Base-by-base conservation (phyloP, 495 filamentous ascomycete genomes). In the Neurospora cerealis region DNA sequence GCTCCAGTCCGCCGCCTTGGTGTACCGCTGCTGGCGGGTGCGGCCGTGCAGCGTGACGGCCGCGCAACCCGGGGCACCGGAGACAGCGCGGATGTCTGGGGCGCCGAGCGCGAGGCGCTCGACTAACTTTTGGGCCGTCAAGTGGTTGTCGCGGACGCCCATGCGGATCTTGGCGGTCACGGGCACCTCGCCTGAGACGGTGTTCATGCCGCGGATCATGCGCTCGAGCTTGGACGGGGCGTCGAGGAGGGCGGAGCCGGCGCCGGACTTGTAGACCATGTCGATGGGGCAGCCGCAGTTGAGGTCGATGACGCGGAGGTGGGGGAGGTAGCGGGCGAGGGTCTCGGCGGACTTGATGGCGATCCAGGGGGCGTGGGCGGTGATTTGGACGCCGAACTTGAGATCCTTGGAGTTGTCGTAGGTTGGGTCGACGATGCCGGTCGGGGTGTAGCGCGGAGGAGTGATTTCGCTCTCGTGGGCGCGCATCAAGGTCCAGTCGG, bases 231-330 rank as follows among this genome's bases (percentile, higher is more conserved):
- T 97, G 37, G 88, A 87, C 48, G 87, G 91, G 46, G 89, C 85
- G 74, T 98, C 96, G 17, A 99, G 88, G 1, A 99, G 88, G n/a
- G 93, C 94, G n/a, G 95, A 97, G 4, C 96, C 96, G 28, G 93
- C 93, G 60, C 96, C 96, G 44, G 91, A 86, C 46, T 92, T 88
- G 85, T 88, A 97, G 54, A 99, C 90, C 72, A 97, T 87, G 75
- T 99, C 95, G 78, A 99, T 97, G 19, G 96, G 96, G 78, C 96
- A 99, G 39, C 96, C 96, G 77, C 95, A 97, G 83, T 99, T 99
- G 73, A 99, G 82, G 78, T 99, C 96, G 73, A 99, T 90, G 6
- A 97, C 88, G 38, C 96, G 91, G 11, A 98, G 86, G 77, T 93
- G 85, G 4, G 96, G 95, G 46, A 93, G 89, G 69, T 92, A 89